Conservation (phyloP, 2,329 filamentous ascomycete genomes). For the Aciculosporium take region DNA sequence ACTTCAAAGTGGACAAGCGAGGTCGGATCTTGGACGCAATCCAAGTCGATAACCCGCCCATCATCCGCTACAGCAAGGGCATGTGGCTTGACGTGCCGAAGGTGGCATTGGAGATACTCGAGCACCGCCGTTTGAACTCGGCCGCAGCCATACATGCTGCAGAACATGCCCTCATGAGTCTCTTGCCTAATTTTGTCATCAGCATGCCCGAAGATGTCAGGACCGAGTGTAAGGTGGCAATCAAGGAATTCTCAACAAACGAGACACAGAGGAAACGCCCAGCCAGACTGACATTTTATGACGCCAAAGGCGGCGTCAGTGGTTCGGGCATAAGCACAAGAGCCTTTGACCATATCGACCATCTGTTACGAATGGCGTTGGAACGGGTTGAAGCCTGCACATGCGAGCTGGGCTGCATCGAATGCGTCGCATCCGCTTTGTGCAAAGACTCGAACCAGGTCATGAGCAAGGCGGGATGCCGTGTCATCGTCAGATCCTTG, state of each 20-base stretch:
- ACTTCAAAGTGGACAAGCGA: slow-evolving; percentile 88
- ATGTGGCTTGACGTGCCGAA: slow-evolving; percentile 93
- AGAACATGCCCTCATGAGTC: slow-evolving; percentile 74
- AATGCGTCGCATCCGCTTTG: slow-evolving; percentile 74
- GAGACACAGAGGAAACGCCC: slow-evolving; percentile 66
- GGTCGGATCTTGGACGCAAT: slow-evolving; percentile 81
- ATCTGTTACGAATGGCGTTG: slow-evolving; percentile 62
- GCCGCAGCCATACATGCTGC: slow-evolving; percentile 89
- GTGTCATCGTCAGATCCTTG: slow-evolving; percentile 65
- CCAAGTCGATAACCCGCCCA: slow-evolving; percentile 82
- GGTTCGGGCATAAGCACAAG: slow-evolving; percentile 83
- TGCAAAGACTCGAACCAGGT: slow-evolving; percentile 83
- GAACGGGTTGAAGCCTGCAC: slow-evolving; percentile 60
- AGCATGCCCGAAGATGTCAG: slow-evolving; percentile 81
- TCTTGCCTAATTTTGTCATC: slow-evolving; percentile 85
- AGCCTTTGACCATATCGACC: slow-evolving; percentile 82
- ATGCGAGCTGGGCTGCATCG: slow-evolving; percentile 70
- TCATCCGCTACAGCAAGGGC: slow-evolving; percentile 70
- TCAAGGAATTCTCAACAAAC: slow-evolving; percentile 70
- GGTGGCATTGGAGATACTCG: slow-evolving; percentile 62
- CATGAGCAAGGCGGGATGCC: slow-evolving; percentile 81
- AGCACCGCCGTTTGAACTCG: slow-evolving; percentile 57
- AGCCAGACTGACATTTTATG: slow-evolving; percentile 83
- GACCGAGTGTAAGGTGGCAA: slow-evolving; percentile 81
- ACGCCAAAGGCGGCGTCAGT: slow-evolving; percentile 73